A percentile compares a stretch with the other conserved stretches of the same genome.
These are phyloP conservation scores for Penicillium fuscoglaucum DNA, from an alignment of 2,329 filamentous ascomycete species.

Conservation along the genomic window DNA sequence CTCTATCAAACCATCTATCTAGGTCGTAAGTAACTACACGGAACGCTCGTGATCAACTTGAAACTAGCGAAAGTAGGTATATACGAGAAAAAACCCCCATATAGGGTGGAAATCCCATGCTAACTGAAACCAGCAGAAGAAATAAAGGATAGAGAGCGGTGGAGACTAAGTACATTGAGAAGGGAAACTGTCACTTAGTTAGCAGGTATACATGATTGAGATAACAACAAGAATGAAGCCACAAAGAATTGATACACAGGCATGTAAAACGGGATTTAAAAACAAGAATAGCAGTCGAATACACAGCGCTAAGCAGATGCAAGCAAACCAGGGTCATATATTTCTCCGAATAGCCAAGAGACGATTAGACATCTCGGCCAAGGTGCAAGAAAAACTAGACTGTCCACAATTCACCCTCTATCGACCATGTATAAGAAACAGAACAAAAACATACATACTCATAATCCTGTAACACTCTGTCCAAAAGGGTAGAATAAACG, in stretches of 20 bases:
- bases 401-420: conserved; percentile 18
- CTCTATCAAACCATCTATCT: not conserved
- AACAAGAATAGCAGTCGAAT: not conserved
- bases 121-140: not conserved
- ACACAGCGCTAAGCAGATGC: not conserved
- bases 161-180: not conserved
- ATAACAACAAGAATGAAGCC: not conserved
- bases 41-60: no score
- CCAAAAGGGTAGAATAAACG: conserved; percentile 18
- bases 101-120: no score
- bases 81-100: no score
- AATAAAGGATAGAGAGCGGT: not conserved
- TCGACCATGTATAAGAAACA: conserved; percentile 21
- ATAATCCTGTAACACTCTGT: conserved; percentile 22
- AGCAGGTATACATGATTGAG: not conserved
- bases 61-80: not conserved
- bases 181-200: not conserved
- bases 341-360: conserved; percentile 2
- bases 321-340: conserved; percentile 1
- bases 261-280: not conserved
- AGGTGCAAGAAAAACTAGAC: conserved; percentile 11
- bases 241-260: conserved; percentile 17
- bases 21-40: no score
- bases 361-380: conserved; percentile 8
- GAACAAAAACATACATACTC: conserved; percentile 22